phyloP scores from a whole-genome alignment of 2,329 filamentous ascomycete species.

The Fusarium neocosmosporiellum region DNA sequence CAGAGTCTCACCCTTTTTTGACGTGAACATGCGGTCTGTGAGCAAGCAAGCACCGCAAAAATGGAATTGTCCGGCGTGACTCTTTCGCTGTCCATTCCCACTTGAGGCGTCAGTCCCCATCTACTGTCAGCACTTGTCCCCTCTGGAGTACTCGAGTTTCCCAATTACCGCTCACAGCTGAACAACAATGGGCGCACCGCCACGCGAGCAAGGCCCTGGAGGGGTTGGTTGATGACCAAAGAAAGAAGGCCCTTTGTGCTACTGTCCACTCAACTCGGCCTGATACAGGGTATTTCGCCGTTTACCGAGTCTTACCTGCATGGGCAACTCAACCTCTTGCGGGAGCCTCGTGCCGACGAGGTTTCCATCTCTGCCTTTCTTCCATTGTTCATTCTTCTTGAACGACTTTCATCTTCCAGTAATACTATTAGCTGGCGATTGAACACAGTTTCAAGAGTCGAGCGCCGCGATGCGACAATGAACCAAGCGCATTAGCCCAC shows the following conservation, averaged over 20 bases:
- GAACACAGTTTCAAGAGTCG: not conserved
- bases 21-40: not conserved
- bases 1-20: not conserved
- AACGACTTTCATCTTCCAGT: not conserved
- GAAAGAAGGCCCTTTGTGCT: not conserved
- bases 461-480: slow-evolving; percentile 22
- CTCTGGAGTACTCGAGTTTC: not conserved
- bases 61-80: not conserved
- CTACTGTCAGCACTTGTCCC: not conserved
- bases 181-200: not conserved
- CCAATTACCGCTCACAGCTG: not conserved
- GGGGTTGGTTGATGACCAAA: not conserved
- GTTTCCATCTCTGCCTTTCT: slow-evolving; percentile 19
- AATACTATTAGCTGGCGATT: not conserved
- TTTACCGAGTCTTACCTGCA: slow-evolving; percentile 34
- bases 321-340: slow-evolving; percentile 11
- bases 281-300: slow-evolving; percentile 1
- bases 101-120: not conserved
- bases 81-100: not conserved
- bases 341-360: slow-evolving; percentile 3
- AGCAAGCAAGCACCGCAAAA: not conserved
- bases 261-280: not conserved
- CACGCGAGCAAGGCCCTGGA: not conserved
- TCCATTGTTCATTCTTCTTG: slow-evolving; percentile 18
- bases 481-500: not conserved